Percentiles rank a stretch among this genome's conserved stretches.
These are phyloP conservation scores for Solanum chacoense DNA, from an alignment of 305 asterid species.

Conservation along the genomic window DNA sequence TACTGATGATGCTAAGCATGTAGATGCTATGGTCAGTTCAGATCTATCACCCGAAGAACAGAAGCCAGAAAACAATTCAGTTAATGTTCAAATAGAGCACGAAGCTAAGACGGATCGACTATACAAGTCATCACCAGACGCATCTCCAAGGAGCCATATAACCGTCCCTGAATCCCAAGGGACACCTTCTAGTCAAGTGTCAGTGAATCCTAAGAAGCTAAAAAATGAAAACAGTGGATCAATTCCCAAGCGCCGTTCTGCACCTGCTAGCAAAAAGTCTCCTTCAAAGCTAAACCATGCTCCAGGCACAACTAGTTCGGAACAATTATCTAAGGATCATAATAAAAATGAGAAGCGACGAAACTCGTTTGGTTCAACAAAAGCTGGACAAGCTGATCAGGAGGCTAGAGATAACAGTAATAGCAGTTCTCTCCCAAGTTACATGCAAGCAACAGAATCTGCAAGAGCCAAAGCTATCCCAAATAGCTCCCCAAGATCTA, in stretches of 20 bases:
- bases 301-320: constrained; percentile 40
- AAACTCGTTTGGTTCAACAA: constrained; percentile 60
- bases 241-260: constrained; percentile 36
- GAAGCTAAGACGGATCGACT: constrained; percentile 30
- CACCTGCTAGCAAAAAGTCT: constrained; percentile 38
- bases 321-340: constrained; percentile 47
- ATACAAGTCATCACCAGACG: constrained; percentile 48
- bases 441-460: constrained; percentile 98
- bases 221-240: constrained; percentile 45
- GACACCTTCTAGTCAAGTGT: constrained; percentile 66
- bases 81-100: constrained; percentile 24
- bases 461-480: constrained; percentile 87
- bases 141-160: constrained; percentile 65
- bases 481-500: constrained; percentile 75
- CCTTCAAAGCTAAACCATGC: constrained; percentile 36
- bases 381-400: constrained; percentile 59
- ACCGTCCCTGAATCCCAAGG: constrained; percentile 62
- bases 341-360: constrained; percentile 57
- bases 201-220: constrained; percentile 49
- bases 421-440: constrained; percentile 75
- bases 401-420: constrained; percentile 74
- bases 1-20: constrained; percentile 16
- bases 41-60: constrained; percentile 26
- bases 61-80: constrained; percentile 28
- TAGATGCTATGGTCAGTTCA: constrained; percentile 13